phyloP scores from a whole-genome alignment of 768 basidiomycete species.

The Rhizopogon rudus region DNA sequence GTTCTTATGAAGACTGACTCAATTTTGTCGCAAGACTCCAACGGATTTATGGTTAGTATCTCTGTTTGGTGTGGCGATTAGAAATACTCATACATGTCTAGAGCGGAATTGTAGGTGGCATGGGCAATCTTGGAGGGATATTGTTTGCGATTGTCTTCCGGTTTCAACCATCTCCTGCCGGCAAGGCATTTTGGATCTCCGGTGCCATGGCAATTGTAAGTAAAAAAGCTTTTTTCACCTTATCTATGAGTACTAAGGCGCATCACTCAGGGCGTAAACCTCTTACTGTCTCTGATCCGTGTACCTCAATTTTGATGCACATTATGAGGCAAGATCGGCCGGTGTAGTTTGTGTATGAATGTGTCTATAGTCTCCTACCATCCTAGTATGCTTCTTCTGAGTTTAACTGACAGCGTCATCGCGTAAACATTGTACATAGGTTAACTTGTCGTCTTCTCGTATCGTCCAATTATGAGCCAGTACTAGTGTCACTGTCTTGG shows the following conservation, averaged over 20 bases:
- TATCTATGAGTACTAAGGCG: background rate
- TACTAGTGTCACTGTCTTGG: no score
- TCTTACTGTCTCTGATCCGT: constrained; percentile 10
- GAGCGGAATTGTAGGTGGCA: constrained; percentile 35
- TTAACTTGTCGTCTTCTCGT: no score
- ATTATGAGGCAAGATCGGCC: background rate
- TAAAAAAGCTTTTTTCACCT: background rate
- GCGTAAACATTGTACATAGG: no score
- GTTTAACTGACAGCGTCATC: no score
- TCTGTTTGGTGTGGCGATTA: background rate
- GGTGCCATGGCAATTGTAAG: constrained; percentile 36
- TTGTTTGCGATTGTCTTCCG: constrained; percentile 45
- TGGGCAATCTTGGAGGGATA: constrained; percentile 42
- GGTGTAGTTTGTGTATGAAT: background rate
- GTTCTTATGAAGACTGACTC: background rate
- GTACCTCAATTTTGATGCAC: constrained; percentile 9
- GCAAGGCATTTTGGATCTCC: constrained; percentile 43
- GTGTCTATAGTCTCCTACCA: no score
- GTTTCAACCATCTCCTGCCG: constrained; percentile 33
- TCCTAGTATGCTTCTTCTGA: no score
- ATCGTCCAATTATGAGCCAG: no score
- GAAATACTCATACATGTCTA: constrained; percentile 2
- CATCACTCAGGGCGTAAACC: constrained; percentile 12
- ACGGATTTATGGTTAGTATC: constrained; percentile 30
- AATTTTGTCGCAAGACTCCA: constrained; percentile 12